phyloP scores from a whole-genome alignment of 1,284 basidiomycete genomes.

The Exobasidium rhododendri region DNA sequence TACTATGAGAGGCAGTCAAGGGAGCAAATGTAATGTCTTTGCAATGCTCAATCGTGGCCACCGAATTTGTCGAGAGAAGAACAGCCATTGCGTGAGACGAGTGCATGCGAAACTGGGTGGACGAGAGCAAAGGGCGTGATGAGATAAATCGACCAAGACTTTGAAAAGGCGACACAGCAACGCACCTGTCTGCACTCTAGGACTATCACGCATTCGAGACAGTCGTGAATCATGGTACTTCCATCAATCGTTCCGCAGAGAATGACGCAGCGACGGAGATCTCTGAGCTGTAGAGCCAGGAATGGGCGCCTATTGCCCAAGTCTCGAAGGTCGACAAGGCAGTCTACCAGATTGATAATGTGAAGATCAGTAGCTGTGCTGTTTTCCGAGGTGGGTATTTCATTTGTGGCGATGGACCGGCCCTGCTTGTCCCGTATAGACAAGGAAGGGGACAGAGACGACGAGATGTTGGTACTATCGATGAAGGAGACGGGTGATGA shows the following conservation, averaged over 20 bases:
- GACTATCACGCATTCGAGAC: not conserved
- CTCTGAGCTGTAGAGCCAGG: not conserved
- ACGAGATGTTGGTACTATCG: not conserved
- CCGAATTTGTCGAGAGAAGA: not conserved
- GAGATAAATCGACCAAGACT: not conserved
- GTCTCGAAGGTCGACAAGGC: constrained; percentile 7
- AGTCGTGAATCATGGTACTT: constrained; percentile 11
- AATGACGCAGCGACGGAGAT: constrained; percentile 2
- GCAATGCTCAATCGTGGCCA: constrained; percentile 12
- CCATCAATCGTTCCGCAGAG: constrained; percentile 3
- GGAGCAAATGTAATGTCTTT: not conserved
- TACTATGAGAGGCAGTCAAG: not conserved
- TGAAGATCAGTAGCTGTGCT: constrained; percentile 1
- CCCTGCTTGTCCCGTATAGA: not conserved
- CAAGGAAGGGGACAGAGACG: no score
- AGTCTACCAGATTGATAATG: constrained; percentile 2
- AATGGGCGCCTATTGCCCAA: not conserved
- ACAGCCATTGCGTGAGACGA: not conserved
- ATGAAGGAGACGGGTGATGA: not conserved
- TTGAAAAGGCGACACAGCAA: not conserved
- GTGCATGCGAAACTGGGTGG: constrained; percentile 10
- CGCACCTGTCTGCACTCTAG: constrained; percentile 4
- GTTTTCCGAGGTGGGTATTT: not conserved
- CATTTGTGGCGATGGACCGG: not conserved
- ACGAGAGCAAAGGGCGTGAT: not conserved